Percentiles rank a stretch among this genome's conserved stretches.
phyloP scores from a whole-genome alignment of 2,329 filamentous ascomycete species.

The Fusarium algeriense region DNA sequence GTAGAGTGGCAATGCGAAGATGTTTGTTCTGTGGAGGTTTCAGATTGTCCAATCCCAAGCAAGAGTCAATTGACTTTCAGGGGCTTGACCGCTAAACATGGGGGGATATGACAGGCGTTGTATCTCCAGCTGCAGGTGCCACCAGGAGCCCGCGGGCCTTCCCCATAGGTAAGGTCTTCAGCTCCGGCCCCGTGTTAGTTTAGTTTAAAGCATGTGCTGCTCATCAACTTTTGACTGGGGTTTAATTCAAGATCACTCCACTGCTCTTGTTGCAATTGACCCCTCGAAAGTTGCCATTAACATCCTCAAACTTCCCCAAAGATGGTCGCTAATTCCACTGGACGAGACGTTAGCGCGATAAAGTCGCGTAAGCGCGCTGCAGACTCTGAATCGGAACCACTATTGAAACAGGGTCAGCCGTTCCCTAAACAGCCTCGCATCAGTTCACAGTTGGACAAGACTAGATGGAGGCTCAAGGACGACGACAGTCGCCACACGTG shows the following conservation, averaged over 20 bases:
- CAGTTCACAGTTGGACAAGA: slow-evolving; percentile 77
- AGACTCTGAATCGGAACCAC: slow-evolving; percentile 51
- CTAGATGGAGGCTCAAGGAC: slow-evolving; percentile 86
- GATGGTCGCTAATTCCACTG: slow-evolving; percentile 49
- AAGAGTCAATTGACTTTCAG: slow-evolving; percentile 23
- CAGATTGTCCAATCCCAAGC: slow-evolving; percentile 11
- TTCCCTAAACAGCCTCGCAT: slow-evolving; percentile 62
- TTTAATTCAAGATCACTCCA: slow-evolving; percentile 23
- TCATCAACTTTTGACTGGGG: neutral
- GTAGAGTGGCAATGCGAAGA: slow-evolving; percentile 3
- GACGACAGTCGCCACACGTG: slow-evolving; percentile 90
- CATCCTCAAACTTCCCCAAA: slow-evolving; percentile 1
- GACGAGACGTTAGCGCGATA: slow-evolving; percentile 46
- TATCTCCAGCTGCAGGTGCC: slow-evolving; percentile 24
- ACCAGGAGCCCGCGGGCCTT: slow-evolving; percentile 23
- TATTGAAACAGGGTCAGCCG: slow-evolving; percentile 46
- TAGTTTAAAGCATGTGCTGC: slow-evolving; percentile 35
- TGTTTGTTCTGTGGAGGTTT: slow-evolving; percentile 7
- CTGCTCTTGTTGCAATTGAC: slow-evolving; percentile 27
- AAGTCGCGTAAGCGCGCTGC: slow-evolving; percentile 59
- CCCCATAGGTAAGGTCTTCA: neutral
- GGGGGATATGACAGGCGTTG: neutral
- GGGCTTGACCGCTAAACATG: slow-evolving; percentile 38
- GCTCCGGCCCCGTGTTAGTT: slow-evolving; percentile 26
- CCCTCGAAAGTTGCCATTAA: neutral